These are phyloP conservation scores for Mallotus japonicus DNA, from an alignment of 441 rosid genomes.

Conservation along the genomic window DNA sequence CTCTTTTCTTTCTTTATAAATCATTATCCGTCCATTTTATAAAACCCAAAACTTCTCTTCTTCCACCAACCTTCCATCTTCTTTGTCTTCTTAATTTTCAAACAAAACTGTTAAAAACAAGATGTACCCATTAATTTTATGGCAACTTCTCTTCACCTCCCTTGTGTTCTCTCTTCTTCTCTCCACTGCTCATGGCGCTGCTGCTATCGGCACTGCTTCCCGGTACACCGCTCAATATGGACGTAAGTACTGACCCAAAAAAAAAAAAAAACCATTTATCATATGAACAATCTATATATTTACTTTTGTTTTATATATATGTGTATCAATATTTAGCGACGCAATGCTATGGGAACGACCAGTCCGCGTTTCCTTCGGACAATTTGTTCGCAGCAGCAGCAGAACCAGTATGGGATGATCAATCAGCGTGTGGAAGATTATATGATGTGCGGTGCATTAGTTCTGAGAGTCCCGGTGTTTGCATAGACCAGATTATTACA, in stretches of 20 bases:
- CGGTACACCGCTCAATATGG: slow-evolving; percentile 48
- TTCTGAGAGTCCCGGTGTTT: slow-evolving; percentile 37
- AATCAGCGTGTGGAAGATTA: slow-evolving; percentile 63
- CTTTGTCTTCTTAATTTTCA: too few relatives aligned
- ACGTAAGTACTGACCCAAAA: slow-evolving; percentile 33
- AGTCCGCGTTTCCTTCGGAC: slow-evolving; percentile 50
- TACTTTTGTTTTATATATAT: too few relatives aligned
- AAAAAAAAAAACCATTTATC: background rate
- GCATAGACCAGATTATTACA: slow-evolving; percentile 40
- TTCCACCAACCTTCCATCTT: too few relatives aligned
- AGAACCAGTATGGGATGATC: slow-evolving; percentile 69
- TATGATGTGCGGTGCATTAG: slow-evolving; percentile 63
- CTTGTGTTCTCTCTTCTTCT: slow-evolving; percentile 13
- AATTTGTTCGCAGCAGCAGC: slow-evolving; percentile 64
- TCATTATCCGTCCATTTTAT: too few relatives aligned
- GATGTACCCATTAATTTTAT: too few relatives aligned
- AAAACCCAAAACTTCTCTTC: too few relatives aligned
- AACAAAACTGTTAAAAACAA: too few relatives aligned
- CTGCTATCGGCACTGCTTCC: slow-evolving; percentile 47
- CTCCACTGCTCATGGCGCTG: slow-evolving; percentile 24
- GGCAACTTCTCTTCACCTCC: slow-evolving; percentile 1
- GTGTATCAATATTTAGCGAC: slow-evolving; percentile 32
- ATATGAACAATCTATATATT: too few relatives aligned
- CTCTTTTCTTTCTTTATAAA: too few relatives aligned
- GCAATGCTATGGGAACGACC: slow-evolving; percentile 37